phyloP scores from a whole-genome alignment of 139 green algal species.

The Asterochloris sp. region DNA sequence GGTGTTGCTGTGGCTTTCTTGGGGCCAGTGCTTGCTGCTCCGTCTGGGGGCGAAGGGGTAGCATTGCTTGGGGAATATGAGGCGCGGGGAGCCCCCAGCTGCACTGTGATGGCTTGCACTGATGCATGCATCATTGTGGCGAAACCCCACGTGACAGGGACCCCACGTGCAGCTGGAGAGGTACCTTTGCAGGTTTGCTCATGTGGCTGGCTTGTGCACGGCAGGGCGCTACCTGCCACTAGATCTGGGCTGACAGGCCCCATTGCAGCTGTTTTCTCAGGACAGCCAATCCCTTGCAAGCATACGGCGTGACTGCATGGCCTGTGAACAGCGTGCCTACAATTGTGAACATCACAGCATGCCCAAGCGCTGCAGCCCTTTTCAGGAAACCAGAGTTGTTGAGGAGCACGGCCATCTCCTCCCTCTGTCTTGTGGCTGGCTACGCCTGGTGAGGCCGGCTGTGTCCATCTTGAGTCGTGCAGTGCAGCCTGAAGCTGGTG shows the following conservation, averaged over 20 bases:
- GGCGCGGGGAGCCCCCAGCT: not conserved
- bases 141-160: no score
- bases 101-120: not conserved
- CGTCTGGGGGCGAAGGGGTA: not conserved
- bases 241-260: not conserved
- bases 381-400: slow-evolving; percentile 12
- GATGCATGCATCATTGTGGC: no score
- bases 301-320: no score
- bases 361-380: not conserved
- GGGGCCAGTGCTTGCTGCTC: not conserved
- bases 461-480: no score
- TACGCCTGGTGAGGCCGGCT: not conserved
- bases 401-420: slow-evolving; percentile 8
- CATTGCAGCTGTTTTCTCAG: not conserved
- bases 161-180: no score
- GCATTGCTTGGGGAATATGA: not conserved
- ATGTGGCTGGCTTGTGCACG: no score
- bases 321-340: no score
- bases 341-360: not conserved
- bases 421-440: slow-evolving; percentile 8
- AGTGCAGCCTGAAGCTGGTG: no score
- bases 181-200: no score
- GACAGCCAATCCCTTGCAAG: no score
- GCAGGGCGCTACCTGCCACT: not conserved
- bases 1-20: not conserved